Conservation (phyloP, 306 rosid species). For the Acmispon strigosus region DNA sequence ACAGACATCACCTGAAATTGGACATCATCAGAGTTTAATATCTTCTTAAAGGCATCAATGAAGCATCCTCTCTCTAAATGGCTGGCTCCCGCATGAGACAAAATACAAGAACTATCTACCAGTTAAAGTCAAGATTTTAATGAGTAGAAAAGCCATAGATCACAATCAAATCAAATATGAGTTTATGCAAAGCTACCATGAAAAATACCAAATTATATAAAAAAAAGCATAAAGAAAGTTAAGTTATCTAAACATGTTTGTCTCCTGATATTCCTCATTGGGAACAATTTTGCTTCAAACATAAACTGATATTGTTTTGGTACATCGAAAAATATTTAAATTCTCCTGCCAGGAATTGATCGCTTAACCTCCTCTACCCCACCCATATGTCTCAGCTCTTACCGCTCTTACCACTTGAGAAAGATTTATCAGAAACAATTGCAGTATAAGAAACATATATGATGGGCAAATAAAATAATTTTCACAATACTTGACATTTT, state of each 20-base stretch:
- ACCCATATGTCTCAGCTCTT: too few species aligned
- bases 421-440: not conserved
- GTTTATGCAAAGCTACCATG: slow-evolving; percentile 2
- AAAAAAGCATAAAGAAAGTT: too few species aligned
- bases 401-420: too few species aligned
- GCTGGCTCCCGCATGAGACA: slow-evolving; percentile 58
- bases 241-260: too few species aligned
- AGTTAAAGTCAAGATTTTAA: not conserved
- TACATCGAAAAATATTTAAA: too few species aligned
- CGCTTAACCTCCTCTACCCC: too few species aligned
- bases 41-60: slow-evolving; percentile 70
- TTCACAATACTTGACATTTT: slow-evolving; percentile 9
- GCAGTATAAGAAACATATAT: not conserved
- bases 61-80: slow-evolving; percentile 71
- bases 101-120: slow-evolving; percentile 19
- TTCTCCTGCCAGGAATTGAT: too few species aligned
- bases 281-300: too few species aligned
- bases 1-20: slow-evolving; percentile 62
- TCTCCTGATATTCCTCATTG: too few species aligned
- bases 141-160: slow-evolving; percentile 1
- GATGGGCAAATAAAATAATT: slow-evolving; percentile 9
- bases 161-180: slow-evolving; percentile 11
- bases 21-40: slow-evolving; percentile 68
- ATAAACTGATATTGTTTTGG: too few species aligned
- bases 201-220: not conserved